phyloP scores from a whole-genome alignment of 1,284 basidiomycete genomes.

The Cryptococcus jaspeensis region DNA sequence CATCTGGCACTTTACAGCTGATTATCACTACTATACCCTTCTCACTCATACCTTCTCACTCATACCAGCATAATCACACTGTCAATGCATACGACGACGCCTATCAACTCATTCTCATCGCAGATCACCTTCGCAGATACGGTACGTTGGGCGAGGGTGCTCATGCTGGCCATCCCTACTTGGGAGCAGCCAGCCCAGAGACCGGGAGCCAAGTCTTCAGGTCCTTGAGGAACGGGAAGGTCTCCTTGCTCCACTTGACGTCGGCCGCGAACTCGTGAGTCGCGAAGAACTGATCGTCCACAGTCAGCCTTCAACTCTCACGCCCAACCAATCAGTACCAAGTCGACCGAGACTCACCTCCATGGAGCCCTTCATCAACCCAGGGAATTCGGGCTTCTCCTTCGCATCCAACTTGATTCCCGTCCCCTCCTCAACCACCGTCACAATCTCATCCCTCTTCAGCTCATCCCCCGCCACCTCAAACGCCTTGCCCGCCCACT shows the following conservation, averaged over 20 bases:
- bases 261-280: constrained; percentile 9
- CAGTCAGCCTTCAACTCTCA: too few species aligned
- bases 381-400: constrained; percentile 8
- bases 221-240: constrained; percentile 4
- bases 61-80: too few species aligned
- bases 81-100: too few species aligned
- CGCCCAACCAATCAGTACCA: too few species aligned
- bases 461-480: constrained; percentile 13
- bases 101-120: too few species aligned
- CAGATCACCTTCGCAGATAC: too few species aligned
- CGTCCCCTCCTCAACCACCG: constrained; percentile 6
- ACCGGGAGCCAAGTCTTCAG: constrained; percentile 11
- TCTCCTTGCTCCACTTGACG: constrained; percentile 1
- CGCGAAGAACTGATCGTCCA: constrained; percentile 14
- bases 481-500: constrained; percentile 3
- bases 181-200: too few species aligned
- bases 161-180: too few species aligned
- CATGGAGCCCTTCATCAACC: constrained; percentile 3
- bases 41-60: too few species aligned
- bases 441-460: constrained; percentile 7
- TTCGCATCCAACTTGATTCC: constrained; percentile 10
- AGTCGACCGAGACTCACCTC: constrained; percentile 9
- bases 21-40: too few species aligned
- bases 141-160: too few species aligned
- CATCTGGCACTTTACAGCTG: too few species aligned